Evolutionary conservation across 352 stramenopile genomes (phyloP).

Genomic region (Globisporangium acanthophoron): DNA sequence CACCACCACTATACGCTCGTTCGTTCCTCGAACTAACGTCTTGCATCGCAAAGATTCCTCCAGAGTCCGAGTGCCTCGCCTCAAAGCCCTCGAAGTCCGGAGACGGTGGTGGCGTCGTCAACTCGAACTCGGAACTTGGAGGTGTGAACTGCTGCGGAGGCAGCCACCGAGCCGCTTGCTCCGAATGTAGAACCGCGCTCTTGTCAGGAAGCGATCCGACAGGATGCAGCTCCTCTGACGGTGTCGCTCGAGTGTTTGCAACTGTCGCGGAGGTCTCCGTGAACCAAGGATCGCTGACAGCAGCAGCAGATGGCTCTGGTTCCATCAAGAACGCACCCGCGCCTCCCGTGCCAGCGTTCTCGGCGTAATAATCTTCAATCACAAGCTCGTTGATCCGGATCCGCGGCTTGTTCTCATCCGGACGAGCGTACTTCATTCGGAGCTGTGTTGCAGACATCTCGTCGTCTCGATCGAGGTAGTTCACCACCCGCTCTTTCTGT

Average conservation of each 20-base stretch:
- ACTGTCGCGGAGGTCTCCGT: conserved; percentile 10
- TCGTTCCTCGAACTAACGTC: conserved; percentile 5
- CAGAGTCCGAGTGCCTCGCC: conserved; percentile 7
- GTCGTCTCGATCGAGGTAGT: conserved; percentile 32
- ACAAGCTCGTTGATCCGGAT: conserved; percentile 81
- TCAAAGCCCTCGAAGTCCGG: conserved; percentile 26
- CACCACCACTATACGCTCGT: background rate
- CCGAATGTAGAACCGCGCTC: conserved; percentile 30
- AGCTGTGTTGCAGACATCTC: conserved; percentile 54
- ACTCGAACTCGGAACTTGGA: conserved; percentile 4
- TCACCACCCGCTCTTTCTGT: conserved; percentile 63
- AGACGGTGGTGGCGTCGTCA: conserved; percentile 18
- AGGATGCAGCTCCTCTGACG: conserved; percentile 15
- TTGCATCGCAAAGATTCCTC: conserved; percentile 16
- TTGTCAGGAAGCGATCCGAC: conserved; percentile 36
- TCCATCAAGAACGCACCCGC: conserved; percentile 61
- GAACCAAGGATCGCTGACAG: conserved; percentile 62
- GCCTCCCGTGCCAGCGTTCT: conserved; percentile 22
- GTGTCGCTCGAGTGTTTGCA: background rate
- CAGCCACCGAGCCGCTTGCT: conserved; percentile 67
- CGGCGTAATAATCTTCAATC: conserved; percentile 82
- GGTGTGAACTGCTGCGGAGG: conserved; percentile 14
- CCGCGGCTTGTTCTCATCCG: conserved; percentile 36
- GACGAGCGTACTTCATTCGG: conserved; percentile 35
- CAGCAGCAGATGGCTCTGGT: conserved; percentile 11